phyloP scores from a whole-genome alignment of 257 asterid genomes.

The Gynochthodes officinalis region DNA sequence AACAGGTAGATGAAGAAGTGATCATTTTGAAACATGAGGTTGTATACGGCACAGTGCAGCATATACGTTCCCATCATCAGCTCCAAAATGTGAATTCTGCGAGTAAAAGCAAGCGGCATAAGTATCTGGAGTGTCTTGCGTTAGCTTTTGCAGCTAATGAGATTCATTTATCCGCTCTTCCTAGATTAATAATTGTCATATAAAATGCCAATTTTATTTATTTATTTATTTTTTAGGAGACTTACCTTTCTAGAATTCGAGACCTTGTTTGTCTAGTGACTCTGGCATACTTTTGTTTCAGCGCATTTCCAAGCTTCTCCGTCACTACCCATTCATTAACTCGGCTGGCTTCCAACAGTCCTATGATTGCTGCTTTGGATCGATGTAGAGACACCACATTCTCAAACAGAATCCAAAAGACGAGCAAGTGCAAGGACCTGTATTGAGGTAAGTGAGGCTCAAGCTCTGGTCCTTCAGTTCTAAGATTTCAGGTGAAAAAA shows the following conservation, averaged over 20 bases:
- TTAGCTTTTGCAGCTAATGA: too few species aligned
- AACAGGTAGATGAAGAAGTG: constrained; percentile 72
- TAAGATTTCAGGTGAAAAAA: not conserved
- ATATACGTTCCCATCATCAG: constrained; percentile 68
- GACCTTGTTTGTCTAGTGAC: constrained; percentile 50
- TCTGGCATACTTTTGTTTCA: constrained; percentile 47
- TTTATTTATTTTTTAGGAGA: not conserved
- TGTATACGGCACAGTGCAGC: constrained; percentile 76
- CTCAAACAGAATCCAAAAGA: constrained; percentile 80
- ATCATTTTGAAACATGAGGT: constrained; percentile 56
- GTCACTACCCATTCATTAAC: constrained; percentile 92
- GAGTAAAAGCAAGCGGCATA: constrained; percentile 16
- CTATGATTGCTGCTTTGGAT: constrained; percentile 82
- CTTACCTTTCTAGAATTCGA: constrained; percentile 57
- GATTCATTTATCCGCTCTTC: not conserved
- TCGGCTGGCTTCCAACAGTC: constrained; percentile 73
- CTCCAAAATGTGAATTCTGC: constrained; percentile 75
- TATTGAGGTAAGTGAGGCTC: constrained; percentile 18
- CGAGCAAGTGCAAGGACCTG: constrained; percentile 77
- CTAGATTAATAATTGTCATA: not conserved
- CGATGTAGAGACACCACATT: constrained; percentile 91
- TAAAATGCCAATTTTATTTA: not conserved
- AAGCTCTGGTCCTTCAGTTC: not conserved
- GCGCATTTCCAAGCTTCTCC: constrained; percentile 73
- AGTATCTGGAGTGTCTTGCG: not conserved